These are phyloP conservation scores for Quercus bicolor DNA, from an alignment of 306 rosid genomes.

Conservation along the genomic window DNA sequence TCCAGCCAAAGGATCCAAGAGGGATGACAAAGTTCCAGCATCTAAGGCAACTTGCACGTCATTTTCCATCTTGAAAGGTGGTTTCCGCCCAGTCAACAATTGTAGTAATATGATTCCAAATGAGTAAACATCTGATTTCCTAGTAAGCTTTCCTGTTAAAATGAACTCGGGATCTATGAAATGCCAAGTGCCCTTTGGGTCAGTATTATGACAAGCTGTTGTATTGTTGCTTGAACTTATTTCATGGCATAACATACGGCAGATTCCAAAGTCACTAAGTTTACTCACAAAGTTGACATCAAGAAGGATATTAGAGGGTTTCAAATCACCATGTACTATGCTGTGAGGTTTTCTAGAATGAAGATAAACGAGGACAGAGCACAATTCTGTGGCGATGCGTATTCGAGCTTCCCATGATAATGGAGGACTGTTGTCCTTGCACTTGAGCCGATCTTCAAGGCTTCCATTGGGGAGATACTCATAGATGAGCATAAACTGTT, in stretches of 20 bases:
- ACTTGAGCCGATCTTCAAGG: conserved; percentile 78
- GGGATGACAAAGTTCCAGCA: conserved; percentile 26
- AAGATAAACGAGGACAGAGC: conserved; percentile 84
- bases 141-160: conserved; percentile 61
- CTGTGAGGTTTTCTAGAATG: conserved; percentile 75
- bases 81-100: conserved; percentile 34
- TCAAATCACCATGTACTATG: conserved; percentile 81
- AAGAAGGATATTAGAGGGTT: conserved; percentile 76
- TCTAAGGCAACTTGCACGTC: conserved; percentile 38
- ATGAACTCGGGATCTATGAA: conserved; percentile 91
- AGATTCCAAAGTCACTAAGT: conserved; percentile 82
- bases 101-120: conserved; percentile 45
- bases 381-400: conserved; percentile 48
- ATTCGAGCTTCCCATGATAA: conserved; percentile 56
- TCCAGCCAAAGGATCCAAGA: conserved; percentile 52
- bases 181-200: conserved; percentile 57
- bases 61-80: conserved; percentile 9
- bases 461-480: conserved; percentile 89
- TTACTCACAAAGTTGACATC: conserved; percentile 66
- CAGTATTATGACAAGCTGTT: conserved; percentile 51
- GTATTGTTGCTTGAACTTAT: conserved; percentile 31
- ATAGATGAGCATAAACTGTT: conserved; percentile 52
- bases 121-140: conserved; percentile 67
- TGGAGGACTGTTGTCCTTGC: conserved; percentile 63
- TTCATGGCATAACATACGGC: conserved; percentile 36